Base-by-base conservation (phyloP, 2,329 filamentous ascomycete species). In the Fusarium subtropicale region DNA sequence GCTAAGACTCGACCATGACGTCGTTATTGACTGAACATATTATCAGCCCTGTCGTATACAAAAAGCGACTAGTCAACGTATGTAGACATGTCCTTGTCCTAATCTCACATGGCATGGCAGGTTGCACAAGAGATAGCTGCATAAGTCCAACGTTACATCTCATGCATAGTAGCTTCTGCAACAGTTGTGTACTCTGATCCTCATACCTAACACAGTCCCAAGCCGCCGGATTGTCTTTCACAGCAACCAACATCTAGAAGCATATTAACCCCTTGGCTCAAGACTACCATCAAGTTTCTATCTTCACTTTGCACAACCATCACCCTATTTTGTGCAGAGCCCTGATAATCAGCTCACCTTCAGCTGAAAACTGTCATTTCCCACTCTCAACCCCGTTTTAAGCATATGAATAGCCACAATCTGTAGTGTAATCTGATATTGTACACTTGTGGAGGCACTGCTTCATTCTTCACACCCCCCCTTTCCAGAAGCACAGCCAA, bases 341-440 rank as follows among this genome's bases (percentile, higher is more conserved):
- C 13, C 15, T 33, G 30, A 22, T 18, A 38, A 22, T 58, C 18
- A 36, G 34, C 33, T n/a, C 36, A 34, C 31, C 13, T 36, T 44
- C 41, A 52, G 47, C 56, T 44, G 47, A 51, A 34, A n/a, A 48
- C 11, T 20, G 13, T 20, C 33, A 11, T 42, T 36, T 60, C 48
- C 42, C 26, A 24, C n/a, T 41, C 20, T 50, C 24, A 9, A 24
- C 66, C 66, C 66, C 66, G 62, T 59, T 69, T 70, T 20, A 70
- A 48, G 57, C 31, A 69, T 69, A 60, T 41, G 31, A 16, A 38
- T 7, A n/a, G 18, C 30, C 46, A 22, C 24, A 33, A n/a, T 39
- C 16, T 39, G 24, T 31, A 18, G 22, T 57, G n/a, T n/a, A 24
- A 41, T 30, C 56, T 56, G 28, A 60, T 41, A 34, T 47, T 28